Percentiles rank a stretch among this genome's conserved stretches.
These are phyloP conservation scores for Podospora conica DNA, from an alignment of 495 filamentous ascomycete genomes.

Conservation along the genomic window DNA sequence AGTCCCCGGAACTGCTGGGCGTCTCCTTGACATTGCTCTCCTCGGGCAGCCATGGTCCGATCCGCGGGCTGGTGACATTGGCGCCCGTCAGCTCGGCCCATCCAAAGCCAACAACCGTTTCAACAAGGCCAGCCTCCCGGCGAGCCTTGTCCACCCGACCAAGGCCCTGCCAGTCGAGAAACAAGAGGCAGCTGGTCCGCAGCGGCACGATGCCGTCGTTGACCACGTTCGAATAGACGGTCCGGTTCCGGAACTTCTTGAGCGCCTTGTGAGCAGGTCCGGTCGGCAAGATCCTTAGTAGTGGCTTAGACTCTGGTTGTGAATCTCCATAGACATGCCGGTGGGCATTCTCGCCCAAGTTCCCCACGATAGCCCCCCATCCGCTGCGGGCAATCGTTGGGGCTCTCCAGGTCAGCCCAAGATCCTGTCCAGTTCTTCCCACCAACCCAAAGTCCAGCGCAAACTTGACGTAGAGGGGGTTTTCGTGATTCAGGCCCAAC, in stretches of 20 bases:
- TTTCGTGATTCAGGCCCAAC: conserved; percentile 92
- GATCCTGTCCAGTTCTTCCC: conserved; percentile 87
- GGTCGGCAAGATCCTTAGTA: conserved; percentile 84
- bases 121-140: conserved; percentile 83
- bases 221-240: conserved; percentile 94
- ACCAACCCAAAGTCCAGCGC: conserved; percentile 94
- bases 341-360: conserved; percentile 59
- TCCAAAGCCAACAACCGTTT: conserved; percentile 86
- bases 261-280: conserved; percentile 87
- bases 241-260: conserved; percentile 82
- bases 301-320: conserved; percentile 77
- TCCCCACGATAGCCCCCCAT: conserved; percentile 80
- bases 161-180: conserved; percentile 92
- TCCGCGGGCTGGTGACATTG: conserved; percentile 40
- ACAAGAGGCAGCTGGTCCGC: conserved; percentile 91
- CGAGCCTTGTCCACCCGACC: conserved; percentile 91
- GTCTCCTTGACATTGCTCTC: conserved; percentile 18
- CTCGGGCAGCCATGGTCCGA: conserved; percentile 30
- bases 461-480: conserved; percentile 94
- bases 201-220: conserved; percentile 97
- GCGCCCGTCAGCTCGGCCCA: conserved; percentile 91
- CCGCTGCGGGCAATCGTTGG: conserved; percentile 77
- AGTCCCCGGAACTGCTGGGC: conserved; percentile 20
- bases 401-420: conserved; percentile 89
- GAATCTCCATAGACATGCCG: conserved; percentile 57